Evolutionary conservation across 148 eudicot species (phyloP).

Genomic region (Persicaria tinctoria): DNA sequence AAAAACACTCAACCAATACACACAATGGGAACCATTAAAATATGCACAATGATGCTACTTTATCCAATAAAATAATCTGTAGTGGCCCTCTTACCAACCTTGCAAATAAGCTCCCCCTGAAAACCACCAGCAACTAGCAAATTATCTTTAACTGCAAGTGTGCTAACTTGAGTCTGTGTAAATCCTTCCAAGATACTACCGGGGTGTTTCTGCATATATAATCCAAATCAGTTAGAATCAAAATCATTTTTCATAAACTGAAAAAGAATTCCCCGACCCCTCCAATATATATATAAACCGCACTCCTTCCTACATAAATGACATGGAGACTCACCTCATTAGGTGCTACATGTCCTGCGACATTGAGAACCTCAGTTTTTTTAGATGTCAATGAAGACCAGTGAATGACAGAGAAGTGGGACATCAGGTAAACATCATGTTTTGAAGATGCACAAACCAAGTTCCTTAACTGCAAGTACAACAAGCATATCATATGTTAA

Average conservation of each 20-base stretch:
- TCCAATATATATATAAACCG: background rate
- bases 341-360: slow-evolving; percentile 81
- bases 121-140: slow-evolving; percentile 88
- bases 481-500: background rate
- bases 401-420: slow-evolving; percentile 50
- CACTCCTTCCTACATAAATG: background rate
- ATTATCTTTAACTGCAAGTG: slow-evolving; percentile 77
- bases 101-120: slow-evolving; percentile 89
- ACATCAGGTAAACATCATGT: slow-evolving; percentile 83
- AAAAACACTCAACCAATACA: background rate
- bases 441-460: slow-evolving; percentile 91
- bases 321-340: slow-evolving; percentile 39
- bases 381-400: slow-evolving; percentile 42
- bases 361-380: slow-evolving; percentile 75
- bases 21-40: background rate
- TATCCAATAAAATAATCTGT: background rate
- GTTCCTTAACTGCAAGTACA: slow-evolving; percentile 63
- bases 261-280: background rate
- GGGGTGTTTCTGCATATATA: slow-evolving; percentile 58
- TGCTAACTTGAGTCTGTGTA: slow-evolving; percentile 77
- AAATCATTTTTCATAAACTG: background rate
- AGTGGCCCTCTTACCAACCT: slow-evolving; percentile 34
- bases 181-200: slow-evolving; percentile 88
- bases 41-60: background rate
- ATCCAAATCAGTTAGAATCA: background rate